phyloP scores from a whole-genome alignment of 495 filamentous ascomycete genomes.

The Aspergillus wentii region DNA sequence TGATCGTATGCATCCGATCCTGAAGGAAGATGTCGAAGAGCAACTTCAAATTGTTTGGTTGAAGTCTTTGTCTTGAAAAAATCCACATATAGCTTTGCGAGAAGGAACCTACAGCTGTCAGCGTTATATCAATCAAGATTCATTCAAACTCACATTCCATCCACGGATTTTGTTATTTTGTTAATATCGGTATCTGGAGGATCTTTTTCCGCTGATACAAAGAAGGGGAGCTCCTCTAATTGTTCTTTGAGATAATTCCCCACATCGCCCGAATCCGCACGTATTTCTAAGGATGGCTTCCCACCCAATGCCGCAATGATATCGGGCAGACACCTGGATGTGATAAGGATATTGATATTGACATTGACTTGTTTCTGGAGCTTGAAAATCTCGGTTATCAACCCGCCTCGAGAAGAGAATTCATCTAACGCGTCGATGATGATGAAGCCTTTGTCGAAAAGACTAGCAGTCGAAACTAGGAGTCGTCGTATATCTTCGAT shows the following conservation, averaged over 20 bases:
- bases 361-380: no score
- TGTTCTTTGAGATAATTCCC: no score
- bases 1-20: neutral
- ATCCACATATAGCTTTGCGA: conserved; percentile 42
- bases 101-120: conserved; percentile 44
- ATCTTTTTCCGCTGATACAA: no score
- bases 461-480: no score
- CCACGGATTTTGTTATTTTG: neutral
- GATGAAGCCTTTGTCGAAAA: neutral
- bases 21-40: neutral
- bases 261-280: no score
- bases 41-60: conserved; percentile 4
- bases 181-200: no score
- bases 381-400: neutral
- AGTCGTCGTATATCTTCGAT: no score
- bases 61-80: conserved; percentile 27
- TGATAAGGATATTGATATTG: neutral
- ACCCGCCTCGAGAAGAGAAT: neutral
- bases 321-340: neutral
- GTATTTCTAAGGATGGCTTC: neutral
- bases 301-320: neutral
- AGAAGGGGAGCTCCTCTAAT: no score
- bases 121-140: no score
- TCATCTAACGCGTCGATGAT: neutral
- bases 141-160: neutral